These are phyloP conservation scores for Thymus mandschuricus DNA, from an alignment of 257 asterid genomes.

Conservation along the genomic window DNA sequence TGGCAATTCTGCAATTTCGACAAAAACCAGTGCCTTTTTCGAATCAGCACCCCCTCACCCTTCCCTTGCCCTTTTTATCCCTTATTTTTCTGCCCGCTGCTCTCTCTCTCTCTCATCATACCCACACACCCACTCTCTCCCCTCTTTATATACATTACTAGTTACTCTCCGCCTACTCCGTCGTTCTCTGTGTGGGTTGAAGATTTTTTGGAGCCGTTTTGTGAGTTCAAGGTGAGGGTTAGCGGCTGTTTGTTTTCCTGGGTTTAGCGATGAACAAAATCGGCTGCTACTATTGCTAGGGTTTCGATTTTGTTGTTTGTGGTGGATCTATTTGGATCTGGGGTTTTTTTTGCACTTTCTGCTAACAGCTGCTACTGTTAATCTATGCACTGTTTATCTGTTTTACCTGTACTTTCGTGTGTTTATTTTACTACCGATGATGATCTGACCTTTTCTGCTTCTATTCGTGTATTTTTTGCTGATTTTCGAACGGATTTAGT, in stretches of 20 bases:
- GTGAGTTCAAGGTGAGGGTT: slow-evolving; percentile 1
- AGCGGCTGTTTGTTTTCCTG: neutral
- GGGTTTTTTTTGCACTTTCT: neutral
- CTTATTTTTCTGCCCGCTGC: slow-evolving; percentile 13
- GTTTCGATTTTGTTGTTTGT: neutral
- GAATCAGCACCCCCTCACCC: neutral
- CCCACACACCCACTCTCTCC: slow-evolving; percentile 2
- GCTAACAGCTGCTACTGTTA: slow-evolving; percentile 11
- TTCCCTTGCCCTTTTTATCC: slow-evolving; percentile 24
- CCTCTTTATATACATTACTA: slow-evolving; percentile 29
- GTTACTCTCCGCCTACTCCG: slow-evolving; percentile 7
- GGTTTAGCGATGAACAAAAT: slow-evolving; percentile 18
- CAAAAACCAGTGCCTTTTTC: slow-evolving; percentile 8
- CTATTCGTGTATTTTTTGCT: neutral
- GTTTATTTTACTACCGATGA: slow-evolving; percentile 15
- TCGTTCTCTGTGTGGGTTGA: slow-evolving; percentile 5
- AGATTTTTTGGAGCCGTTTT: slow-evolving; percentile 5
- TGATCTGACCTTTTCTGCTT: slow-evolving; percentile 20
- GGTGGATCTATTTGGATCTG: slow-evolving; percentile 39
- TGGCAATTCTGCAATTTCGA: slow-evolving; percentile 34
- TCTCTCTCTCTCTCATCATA: slow-evolving; percentile 19
- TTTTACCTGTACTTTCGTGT: neutral
- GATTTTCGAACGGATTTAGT: neutral
- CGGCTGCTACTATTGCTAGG: slow-evolving; percentile 18
- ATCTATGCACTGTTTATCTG: neutral